Base-by-base conservation (phyloP, 805 yeast genomes). In the Isabelozyma gotoi region DNA sequence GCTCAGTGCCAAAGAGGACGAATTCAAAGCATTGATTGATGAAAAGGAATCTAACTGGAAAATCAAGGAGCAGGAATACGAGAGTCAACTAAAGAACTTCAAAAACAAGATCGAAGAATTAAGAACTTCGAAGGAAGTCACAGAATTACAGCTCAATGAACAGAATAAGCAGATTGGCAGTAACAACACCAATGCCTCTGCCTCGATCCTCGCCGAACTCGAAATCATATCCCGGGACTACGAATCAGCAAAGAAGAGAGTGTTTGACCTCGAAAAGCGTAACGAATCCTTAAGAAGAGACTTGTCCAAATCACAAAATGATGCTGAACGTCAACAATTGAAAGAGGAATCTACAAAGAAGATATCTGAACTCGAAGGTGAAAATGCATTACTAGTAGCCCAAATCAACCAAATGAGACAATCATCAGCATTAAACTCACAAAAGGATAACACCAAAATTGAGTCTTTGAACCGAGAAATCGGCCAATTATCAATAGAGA, bases 1-100 rank as follows among this genome's bases (percentile, higher is more conserved):
- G 51, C 67, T 86, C 10, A 68, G 71, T 17, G 85, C 91, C 4
- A 87, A 87, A 58, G 94, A 88, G 46, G 82, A 82, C 36, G 96
- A 88, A 55, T 69, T 84, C 60, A 68, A 73, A 46, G 82, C 88
- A 0, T 59, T 80, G 29, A 68, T 87, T 53, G 88, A 85, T 47
- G 96, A 90, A 56, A 84, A 83, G 57, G 82, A 85, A 52, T 60
- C 77, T 15, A 82, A 83, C 48, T 87, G 95, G 92, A 59, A 53
- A 14, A 72, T 76, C 35, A 75, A 81, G 45, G 84, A 85, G 54
- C 64, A 62, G 12, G 81, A 78, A 44, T 68, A 73, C 29, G 59
- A 67, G n/a, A 65, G 70, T 40, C 84, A 80, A 50, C 56, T 82
- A 7, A 69, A 73, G 11, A 78, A 74, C 16, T 68, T 81, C 14